Evolutionary conservation across 352 stramenopile genomes (phyloP), one percentile per base, ranked within the genome.

Genomic region (Peronospora belbahrii): DNA sequence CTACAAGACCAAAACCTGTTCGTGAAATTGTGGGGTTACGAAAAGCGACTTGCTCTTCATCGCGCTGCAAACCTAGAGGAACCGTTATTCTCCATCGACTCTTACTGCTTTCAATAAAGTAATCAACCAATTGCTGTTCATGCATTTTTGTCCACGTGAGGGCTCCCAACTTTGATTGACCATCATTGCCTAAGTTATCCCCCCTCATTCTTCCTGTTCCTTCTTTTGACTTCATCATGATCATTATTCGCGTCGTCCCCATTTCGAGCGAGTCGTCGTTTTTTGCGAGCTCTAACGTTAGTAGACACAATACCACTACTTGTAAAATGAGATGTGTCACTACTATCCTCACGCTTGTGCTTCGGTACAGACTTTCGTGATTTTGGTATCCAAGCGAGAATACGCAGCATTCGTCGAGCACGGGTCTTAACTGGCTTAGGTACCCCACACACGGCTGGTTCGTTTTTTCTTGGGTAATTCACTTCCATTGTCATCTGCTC

Each of bases 401-500:
- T 83, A 20, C 74, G 63, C 42, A 74, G 49, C 78, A 89, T 89
- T 14, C 74, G 62, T 45, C 74, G 56, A 20, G 74, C 72, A 15
- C 78, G 68, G 1, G 71, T 88, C 31, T 73, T 78, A 11, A 65
- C 32, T 3, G 79, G 79, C 18, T 85, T 70, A 10, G 79, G 79
- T 10, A 88, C 65, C 42, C 73, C 58, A 42, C 73, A 73, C 8
- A 89, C 75, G 0, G 49, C 41, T 9, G 73, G 68, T 13, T 73
- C 75, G 33, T 86, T 83, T 19, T 50, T 65, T 10, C 56, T 56
- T 7, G 73, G 74, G 13, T 69, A 71, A 22, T 60, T 49, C 8
- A 89, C 72, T 52, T 89, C 78, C 72, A 86, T 88, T 13, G 82
- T 64, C 74, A 92, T 83, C 31, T 82, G 56, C 48, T 93, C 81